Evolutionary conservation across 768 basidiomycete genomes (phyloP).

Genomic region (Kwoniella bestiolae): DNA sequence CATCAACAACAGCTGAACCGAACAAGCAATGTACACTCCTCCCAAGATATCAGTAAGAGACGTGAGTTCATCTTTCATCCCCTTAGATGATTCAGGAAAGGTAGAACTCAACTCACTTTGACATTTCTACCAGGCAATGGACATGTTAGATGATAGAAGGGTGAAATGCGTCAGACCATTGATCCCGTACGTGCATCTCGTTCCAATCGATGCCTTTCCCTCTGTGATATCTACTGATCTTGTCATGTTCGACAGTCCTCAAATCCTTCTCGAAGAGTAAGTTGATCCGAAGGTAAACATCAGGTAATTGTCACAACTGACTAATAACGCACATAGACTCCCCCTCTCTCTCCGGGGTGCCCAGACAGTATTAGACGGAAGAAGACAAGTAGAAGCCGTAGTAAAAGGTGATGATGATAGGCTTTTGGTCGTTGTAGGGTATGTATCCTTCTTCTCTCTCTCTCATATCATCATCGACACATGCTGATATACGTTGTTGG

Average conservation of each 20-base stretch:
- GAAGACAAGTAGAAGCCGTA: slow-evolving; percentile 75
- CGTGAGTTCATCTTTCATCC: background rate
- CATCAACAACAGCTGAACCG: too few species aligned
- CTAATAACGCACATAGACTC: slow-evolving; percentile 16
- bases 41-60: slow-evolving; percentile 9
- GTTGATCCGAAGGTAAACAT: slow-evolving; percentile 6
- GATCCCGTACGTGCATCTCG: slow-evolving; percentile 65
- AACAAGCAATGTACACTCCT: slow-evolving; percentile 11
- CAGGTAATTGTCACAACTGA: background rate
- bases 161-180: slow-evolving; percentile 85
- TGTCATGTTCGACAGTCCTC: slow-evolving; percentile 61
- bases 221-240: background rate
- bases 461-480: background rate
- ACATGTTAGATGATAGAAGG: slow-evolving; percentile 81
- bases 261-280: slow-evolving; percentile 87
- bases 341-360: slow-evolving; percentile 69
- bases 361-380: slow-evolving; percentile 86
- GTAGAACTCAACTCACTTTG: background rate
- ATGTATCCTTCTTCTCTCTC: slow-evolving; percentile 43
- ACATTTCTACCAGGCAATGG: slow-evolving; percentile 46
- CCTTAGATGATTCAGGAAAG: too few species aligned
- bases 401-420: slow-evolving; percentile 88
- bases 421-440: slow-evolving; percentile 89
- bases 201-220: background rate
- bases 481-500: background rate